These are phyloP conservation scores for Hymenoscyphus albidus DNA, from an alignment of 2,329 filamentous ascomycete species.

Conservation along the genomic window DNA sequence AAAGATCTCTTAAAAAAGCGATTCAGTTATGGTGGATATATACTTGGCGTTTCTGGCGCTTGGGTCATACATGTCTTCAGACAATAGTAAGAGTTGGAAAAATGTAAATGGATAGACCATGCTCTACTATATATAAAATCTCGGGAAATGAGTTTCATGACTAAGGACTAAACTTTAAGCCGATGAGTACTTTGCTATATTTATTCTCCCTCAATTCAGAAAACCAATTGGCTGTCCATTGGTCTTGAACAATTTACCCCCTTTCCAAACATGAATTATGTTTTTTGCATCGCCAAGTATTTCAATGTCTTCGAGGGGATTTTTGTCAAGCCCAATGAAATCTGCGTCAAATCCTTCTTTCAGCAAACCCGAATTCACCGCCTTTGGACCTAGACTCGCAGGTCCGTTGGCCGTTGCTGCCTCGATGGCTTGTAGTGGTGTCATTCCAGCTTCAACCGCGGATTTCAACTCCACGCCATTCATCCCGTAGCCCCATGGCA, in stretches of 20 bases:
- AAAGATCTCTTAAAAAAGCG: too few relatives aligned
- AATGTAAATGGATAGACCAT: too few relatives aligned
- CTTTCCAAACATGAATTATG: slow-evolving; percentile 47
- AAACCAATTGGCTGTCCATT: not conserved
- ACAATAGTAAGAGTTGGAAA: too few relatives aligned
- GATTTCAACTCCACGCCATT: slow-evolving; percentile 46
- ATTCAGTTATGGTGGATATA: too few relatives aligned
- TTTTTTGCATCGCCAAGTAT: slow-evolving; percentile 39
- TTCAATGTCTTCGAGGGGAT: slow-evolving; percentile 43
- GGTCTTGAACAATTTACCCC: slow-evolving; percentile 40
- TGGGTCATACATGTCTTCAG: too few relatives aligned
- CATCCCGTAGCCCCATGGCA: slow-evolving; percentile 37
- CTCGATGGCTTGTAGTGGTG: slow-evolving; percentile 48
- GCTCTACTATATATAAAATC: too few relatives aligned
- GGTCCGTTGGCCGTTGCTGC: slow-evolving; percentile 46
- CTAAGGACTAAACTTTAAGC: too few relatives aligned
- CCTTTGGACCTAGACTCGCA: slow-evolving; percentile 42
- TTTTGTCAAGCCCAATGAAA: slow-evolving; percentile 42
- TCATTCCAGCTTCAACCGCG: slow-evolving; percentile 47
- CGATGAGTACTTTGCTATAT: too few relatives aligned
- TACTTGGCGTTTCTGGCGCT: too few relatives aligned
- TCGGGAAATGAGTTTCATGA: too few relatives aligned
- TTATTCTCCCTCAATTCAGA: not conserved
- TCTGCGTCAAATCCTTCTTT: slow-evolving; percentile 46
- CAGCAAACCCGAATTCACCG: slow-evolving; percentile 43